These are phyloP conservation scores for Salix suchowensis DNA, from an alignment of 345 rosid genomes.

Conservation along the genomic window DNA sequence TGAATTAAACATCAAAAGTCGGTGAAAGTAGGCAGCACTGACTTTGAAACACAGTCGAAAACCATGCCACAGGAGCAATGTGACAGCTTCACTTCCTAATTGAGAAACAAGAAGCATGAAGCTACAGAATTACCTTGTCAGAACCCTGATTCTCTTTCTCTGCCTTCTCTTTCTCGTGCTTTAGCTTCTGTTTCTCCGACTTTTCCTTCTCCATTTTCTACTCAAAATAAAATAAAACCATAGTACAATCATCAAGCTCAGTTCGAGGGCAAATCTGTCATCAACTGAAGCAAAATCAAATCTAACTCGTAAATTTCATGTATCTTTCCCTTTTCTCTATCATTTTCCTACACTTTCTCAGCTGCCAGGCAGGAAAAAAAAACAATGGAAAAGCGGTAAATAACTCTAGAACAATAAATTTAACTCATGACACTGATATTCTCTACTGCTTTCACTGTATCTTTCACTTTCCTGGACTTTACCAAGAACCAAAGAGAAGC, in stretches of 20 bases:
- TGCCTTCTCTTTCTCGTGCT: constrained; percentile 54
- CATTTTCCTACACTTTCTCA: neutral
- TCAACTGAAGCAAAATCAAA: neutral
- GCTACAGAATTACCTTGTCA: constrained; percentile 41
- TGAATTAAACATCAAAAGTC: neutral
- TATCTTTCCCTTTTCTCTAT: neutral
- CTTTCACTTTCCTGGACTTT: neutral
- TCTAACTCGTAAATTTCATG: neutral
- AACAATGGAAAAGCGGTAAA: neutral
- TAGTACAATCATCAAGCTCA: neutral
- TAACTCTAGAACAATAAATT: neutral
- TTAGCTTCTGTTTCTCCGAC: constrained; percentile 54
- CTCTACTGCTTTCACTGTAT: neutral
- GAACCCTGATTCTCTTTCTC: constrained; percentile 47
- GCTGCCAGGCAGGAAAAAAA: neutral
- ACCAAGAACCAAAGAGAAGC: neutral
- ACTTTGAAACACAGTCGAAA: neutral
- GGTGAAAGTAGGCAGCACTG: neutral
- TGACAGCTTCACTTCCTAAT: neutral
- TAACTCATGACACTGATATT: neutral
- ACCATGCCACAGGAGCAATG: neutral
- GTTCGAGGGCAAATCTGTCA: neutral
- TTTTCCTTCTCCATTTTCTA: constrained; percentile 90
- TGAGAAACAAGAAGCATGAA: neutral
- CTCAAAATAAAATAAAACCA: neutral